Percentiles rank a stretch among this genome's conserved stretches.
Evolutionary conservation across 139 green algal species (phyloP).

Genomic region (Picochlorum costavermella): DNA sequence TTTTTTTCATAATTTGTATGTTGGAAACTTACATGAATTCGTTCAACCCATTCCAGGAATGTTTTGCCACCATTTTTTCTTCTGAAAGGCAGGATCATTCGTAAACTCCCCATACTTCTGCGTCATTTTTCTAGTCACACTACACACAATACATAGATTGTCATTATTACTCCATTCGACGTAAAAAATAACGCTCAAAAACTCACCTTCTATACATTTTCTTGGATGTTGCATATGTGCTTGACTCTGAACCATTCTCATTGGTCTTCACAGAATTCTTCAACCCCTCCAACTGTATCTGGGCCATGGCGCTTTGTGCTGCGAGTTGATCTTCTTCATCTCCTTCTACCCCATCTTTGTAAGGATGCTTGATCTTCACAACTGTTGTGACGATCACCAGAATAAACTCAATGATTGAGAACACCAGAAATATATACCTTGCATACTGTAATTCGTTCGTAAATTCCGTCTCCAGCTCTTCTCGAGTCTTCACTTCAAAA

Average conservation of each 20-base stretch:
- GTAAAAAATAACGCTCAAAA: neutral
- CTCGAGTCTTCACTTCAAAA: slow-evolving; percentile 2
- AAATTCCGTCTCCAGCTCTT: neutral
- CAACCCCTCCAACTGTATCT: slow-evolving; percentile 24
- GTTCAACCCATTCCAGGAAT: slow-evolving; percentile 9
- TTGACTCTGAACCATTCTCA: slow-evolving; percentile 2
- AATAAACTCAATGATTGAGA: slow-evolving; percentile 17
- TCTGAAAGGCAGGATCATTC: slow-evolving; percentile 10
- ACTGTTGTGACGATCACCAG: slow-evolving; percentile 14
- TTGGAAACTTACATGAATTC: neutral
- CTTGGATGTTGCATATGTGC: slow-evolving; percentile 13
- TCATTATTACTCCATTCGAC: neutral
- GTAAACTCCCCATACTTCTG: slow-evolving; percentile 30
- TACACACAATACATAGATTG: neutral
- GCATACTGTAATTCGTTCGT: slow-evolving; percentile 6
- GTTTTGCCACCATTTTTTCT: slow-evolving; percentile 17
- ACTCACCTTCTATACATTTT: slow-evolving; percentile 21
- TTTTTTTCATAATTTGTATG: neutral
- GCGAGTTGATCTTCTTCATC: slow-evolving; percentile 13
- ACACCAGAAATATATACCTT: slow-evolving; percentile 20
- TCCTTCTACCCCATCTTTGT: slow-evolving; percentile 10
- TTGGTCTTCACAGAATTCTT: slow-evolving; percentile 10
- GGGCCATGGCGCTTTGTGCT: neutral
- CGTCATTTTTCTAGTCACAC: slow-evolving; percentile 25
- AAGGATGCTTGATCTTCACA: slow-evolving; percentile 8